Base-by-base conservation (phyloP, 805 yeast species). In the Metschnikowia peoriensis region DNA sequence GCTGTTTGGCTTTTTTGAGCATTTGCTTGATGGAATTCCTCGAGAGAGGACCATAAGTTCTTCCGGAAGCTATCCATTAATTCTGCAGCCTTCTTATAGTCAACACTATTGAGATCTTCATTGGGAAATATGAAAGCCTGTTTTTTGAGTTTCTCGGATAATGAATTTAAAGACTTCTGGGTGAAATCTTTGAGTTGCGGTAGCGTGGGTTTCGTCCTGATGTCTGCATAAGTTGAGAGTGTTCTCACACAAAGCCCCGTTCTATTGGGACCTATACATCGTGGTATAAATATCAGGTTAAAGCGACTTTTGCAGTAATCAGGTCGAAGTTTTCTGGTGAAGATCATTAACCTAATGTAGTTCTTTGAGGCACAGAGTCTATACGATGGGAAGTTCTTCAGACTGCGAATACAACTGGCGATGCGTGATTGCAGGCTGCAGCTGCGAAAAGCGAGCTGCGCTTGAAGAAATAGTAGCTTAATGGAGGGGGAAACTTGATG, bases 131-230 rank as follows among this genome's bases (percentile, higher is more conserved):
- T 22, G 11, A 47, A 32, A 14, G 16, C 16, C 32, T 47, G 44
- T 5, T 29, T 41, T 16, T 35, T 27, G 7, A 51, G 27, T n/a
- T 43, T 40, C 5, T 22, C 9, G 8, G 38, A 28, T 28, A 51
- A 28, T 6, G 15, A 14, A 5, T 38, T n/a, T 5, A 50, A 39
- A 12, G 50, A 46, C 15, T 28, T 38, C 37, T 42, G 28, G 7
- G 50, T 46, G 44, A 50, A 50, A 22, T 42, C 39, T 38, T 46
- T 38, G 32, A 50, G 47, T 32, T 46, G 41, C 35, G 35, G 41
- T 17, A 32, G 44, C 35, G 53, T 38, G 22, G 53, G 53, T 29
- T 29, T 40, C 29, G 29, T 27, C 14, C 16, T 34, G 35, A 12
- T 15, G 17, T 15, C 38, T 32, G 40, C 28, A 28, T 43, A 32